Base-by-base conservation (phyloP, 768 basidiomycete species). In the Chalciporus piperatus region DNA sequence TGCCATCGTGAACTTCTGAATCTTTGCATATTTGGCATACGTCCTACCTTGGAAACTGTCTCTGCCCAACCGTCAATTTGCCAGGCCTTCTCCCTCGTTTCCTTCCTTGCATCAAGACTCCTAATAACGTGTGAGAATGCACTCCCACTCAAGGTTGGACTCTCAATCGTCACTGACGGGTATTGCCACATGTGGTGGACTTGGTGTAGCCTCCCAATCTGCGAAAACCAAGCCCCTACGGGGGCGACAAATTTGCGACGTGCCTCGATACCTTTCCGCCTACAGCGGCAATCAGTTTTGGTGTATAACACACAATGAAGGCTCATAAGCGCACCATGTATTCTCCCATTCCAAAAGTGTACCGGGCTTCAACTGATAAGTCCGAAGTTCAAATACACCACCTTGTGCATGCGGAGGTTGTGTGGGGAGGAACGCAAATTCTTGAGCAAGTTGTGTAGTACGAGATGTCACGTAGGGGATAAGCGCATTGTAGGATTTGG, bases 131-230 rank as follows among this genome's bases (percentile, higher is more conserved):
- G 52, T 56, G 52, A 50, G 50, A 63, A 51, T 14, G 22, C 30
- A 46, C 45, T 51, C 44, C 41, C 30, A 27, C 25, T 41, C 53
- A 55, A 41, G 9, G 17, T 45, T 14, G 48, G 19, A 52, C 32
- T 32, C 6, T 10, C 30, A 32, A 32, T 13, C 43, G 41, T 52
- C 53, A 79, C 85, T 66, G 62, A 92, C 91, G 85, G 85, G 67
- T 96, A 96, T 71, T 98, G 95, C 96, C 96, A 98, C 73, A 98
- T 81, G 72, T 98, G 96, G 66, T 98, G 90, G 8, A 97, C 96
- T 58, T 91, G 81, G 64, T 92, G 87, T 48, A 92, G 74, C 43
- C 87, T 79, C 46, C 91, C 91, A 42, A 91, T 76, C 68, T 92
- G 91, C 50, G 89, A 88, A 71, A 91, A 95, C 90, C 91, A 93